Conservation (phyloP, 2,329 filamentous ascomycete species). For the Fusarium napiforme region DNA sequence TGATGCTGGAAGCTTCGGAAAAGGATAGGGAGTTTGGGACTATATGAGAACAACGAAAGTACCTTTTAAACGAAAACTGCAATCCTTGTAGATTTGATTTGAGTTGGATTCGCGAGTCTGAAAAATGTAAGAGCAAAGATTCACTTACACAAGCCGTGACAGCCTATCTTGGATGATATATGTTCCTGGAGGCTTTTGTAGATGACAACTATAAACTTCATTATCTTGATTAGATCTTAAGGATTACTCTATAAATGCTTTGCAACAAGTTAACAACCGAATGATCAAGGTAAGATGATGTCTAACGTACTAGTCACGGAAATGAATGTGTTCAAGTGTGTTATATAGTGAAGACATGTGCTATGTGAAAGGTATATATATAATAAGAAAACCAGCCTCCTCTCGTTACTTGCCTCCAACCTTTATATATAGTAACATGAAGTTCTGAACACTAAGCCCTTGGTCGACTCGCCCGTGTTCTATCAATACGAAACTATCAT, state of each 20-base stretch:
- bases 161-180: too few relatives aligned
- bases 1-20: neutral
- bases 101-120: neutral
- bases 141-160: accelerated
- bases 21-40: conserved; percentile 12
- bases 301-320: neutral
- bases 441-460: neutral
- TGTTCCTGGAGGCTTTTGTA: neutral
- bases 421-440: neutral
- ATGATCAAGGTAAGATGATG: neutral
- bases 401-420: neutral
- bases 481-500: neutral
- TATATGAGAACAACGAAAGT: conserved; percentile 22
- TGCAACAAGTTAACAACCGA: too few relatives aligned
- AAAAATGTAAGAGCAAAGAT: neutral
- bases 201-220: neutral
- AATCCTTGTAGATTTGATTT: too few relatives aligned
- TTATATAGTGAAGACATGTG: neutral
- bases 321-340: neutral
- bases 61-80: neutral
- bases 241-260: neutral
- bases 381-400: neutral
- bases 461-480: too few relatives aligned
- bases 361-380: too few relatives aligned
- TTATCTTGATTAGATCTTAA: neutral